Base-by-base conservation (phyloP, 2,329 filamentous ascomycete species). In the Talaromyces marneffei region DNA sequence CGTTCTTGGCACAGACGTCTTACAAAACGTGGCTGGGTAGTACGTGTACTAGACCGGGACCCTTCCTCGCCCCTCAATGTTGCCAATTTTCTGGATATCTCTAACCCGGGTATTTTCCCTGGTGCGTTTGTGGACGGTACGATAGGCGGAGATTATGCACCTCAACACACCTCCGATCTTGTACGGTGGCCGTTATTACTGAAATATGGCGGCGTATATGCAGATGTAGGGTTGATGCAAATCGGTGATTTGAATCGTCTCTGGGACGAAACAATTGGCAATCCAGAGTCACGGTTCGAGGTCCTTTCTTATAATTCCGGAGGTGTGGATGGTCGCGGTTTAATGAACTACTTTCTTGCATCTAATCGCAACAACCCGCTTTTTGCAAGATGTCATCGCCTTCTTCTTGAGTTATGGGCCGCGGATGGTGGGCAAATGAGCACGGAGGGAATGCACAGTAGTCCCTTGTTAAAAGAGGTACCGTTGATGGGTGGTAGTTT, bases 121-220 rank as follows among this genome's bases (percentile, higher is more conserved):
- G 69, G 69, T 35, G 79, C 82, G 0, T 85, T 85, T 66, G 68
- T 70, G 6, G 73, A 83, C n/a, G 77, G 77, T 6, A 77, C 75
- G 0, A 73, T 86, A 6, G 73, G 72, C 3, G 83, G 84, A 14
- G 70, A 71, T 8, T 83, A 83, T 68, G 78, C 77, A 0, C 70
- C 73, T 2, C 83, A 85, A 66, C 83, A 85, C 66, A 81, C 77
- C 0, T 84, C 82, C 0, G 84, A 87, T 62, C 78, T 87, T 1
- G 80, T 86, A 3, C 79, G 83, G 0, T 85, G 76, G 65, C 83
- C 84, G 2, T 72, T 85, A 12, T 70, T 86, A n/a, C 74, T 84
- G 10, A 77, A 72, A 59, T 83, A 85, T 64, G 83, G 84, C 52
- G 84, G 83, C 29, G 77, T 85, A 0, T 86, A 85, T 65, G 79